These are phyloP conservation scores for Nematodospora anomalae DNA, from an alignment of 1,139 yeast species.

Conservation along the genomic window DNA sequence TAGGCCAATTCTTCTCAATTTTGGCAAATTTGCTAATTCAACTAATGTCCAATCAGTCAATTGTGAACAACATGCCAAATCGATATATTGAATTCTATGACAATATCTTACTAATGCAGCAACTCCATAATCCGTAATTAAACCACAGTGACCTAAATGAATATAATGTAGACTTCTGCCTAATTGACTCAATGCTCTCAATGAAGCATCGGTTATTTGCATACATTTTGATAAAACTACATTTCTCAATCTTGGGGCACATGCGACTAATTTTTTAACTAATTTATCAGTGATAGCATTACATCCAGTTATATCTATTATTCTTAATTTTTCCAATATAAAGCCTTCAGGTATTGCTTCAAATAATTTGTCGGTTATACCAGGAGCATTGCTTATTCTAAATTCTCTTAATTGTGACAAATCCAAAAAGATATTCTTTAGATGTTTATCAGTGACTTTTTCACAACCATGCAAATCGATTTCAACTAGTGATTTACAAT, in stretches of 20 bases:
- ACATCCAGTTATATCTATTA: conserved; percentile 85
- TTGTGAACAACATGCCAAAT: conserved; percentile 91
- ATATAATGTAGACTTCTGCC: conserved; percentile 86
- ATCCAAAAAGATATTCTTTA: conserved; percentile 60
- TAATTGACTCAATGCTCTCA: conserved; percentile 67
- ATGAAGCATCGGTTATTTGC: conserved; percentile 80
- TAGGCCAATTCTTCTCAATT: conserved; percentile 85
- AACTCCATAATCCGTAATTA: conserved; percentile 88
- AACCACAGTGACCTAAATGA: conserved; percentile 91
- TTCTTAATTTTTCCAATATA: conserved; percentile 57
- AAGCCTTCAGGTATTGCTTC: conserved; percentile 45
- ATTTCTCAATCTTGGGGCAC: conserved; percentile 85
- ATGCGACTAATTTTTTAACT: conserved; percentile 66
- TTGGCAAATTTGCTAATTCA: conserved; percentile 75
- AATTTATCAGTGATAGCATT: conserved; percentile 77
- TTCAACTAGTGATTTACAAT: conserved; percentile 82
- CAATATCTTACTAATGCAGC: conserved; percentile 73
- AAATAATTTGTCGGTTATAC: conserved; percentile 66
- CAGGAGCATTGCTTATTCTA: conserved; percentile 72
- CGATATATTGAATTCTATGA: conserved; percentile 86
- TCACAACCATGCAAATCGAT: conserved; percentile 85
- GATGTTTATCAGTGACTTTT: conserved; percentile 63
- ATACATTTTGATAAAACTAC: conserved; percentile 88
- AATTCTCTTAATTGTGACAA: conserved; percentile 78
- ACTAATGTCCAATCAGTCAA: conserved; percentile 81